These are phyloP conservation scores for Sporisorium reilianum DNA, from an alignment of 1,284 basidiomycete genomes.

Conservation along the genomic window DNA sequence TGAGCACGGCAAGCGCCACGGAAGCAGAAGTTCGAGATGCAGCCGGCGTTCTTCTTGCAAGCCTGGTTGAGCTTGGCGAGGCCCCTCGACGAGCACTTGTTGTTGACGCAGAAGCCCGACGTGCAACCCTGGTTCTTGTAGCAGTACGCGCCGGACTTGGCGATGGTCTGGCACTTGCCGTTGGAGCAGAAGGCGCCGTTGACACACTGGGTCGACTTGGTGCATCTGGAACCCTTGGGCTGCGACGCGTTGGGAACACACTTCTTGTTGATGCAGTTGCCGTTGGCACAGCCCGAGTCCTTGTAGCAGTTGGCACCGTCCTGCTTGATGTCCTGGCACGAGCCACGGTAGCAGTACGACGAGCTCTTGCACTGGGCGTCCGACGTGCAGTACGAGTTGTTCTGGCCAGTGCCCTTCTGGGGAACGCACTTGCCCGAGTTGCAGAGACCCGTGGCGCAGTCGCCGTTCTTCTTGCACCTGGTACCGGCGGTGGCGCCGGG, in stretches of 20 bases:
- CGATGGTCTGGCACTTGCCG: constrained; percentile 22
- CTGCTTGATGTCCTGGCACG: constrained; percentile 38
- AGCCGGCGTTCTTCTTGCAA: constrained; percentile 20
- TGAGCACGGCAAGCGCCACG: constrained; percentile 28
- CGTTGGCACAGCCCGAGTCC: constrained; percentile 34
- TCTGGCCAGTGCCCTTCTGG: constrained; percentile 14
- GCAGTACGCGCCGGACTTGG: constrained; percentile 28
- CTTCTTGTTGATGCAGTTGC: constrained; percentile 35
- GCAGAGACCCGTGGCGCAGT: constrained; percentile 38
- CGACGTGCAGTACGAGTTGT: constrained; percentile 29
- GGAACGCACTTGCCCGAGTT: constrained; percentile 35
- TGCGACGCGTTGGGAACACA: constrained; percentile 25
- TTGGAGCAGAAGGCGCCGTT: constrained; percentile 31
- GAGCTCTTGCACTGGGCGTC: constrained; percentile 32
- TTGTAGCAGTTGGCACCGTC: constrained; percentile 35
- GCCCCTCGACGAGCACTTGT: constrained; percentile 29
- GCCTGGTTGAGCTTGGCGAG: constrained; percentile 13
- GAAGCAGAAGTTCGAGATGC: constrained; percentile 35
- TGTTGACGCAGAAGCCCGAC: constrained; percentile 27
- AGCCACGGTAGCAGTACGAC: constrained; percentile 38
- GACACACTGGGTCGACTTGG: constrained; percentile 35
- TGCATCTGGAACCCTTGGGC: constrained; percentile 11
- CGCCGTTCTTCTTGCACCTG: constrained; percentile 16
- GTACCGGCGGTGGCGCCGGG: constrained; percentile 22
- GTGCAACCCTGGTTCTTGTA: constrained; percentile 47